A percentile compares a stretch with the other conserved stretches of the same genome.
phyloP scores from a whole-genome alignment of 2,329 filamentous ascomycete species.

The Hypomyces rosellus region DNA sequence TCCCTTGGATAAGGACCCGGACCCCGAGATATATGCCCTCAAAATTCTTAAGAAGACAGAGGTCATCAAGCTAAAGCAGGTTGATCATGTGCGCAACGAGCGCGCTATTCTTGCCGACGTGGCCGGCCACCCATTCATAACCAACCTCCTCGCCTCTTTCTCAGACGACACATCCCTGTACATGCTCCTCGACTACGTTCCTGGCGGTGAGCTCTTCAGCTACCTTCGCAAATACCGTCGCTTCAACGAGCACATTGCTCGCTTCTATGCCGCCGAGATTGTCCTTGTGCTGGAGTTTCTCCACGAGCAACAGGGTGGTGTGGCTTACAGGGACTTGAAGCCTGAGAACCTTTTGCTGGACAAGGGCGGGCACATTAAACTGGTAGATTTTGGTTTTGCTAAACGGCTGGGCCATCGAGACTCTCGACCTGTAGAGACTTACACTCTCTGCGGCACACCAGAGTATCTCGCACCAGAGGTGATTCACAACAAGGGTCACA shows the following conservation, averaged over 20 bases:
- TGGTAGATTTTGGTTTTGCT: constrained; percentile 81
- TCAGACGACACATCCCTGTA: constrained; percentile 73
- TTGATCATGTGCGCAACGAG: constrained; percentile 82
- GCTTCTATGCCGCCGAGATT: constrained; percentile 80
- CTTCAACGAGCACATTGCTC: constrained; percentile 71
- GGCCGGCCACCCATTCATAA: constrained; percentile 78
- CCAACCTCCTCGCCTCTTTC: constrained; percentile 70
- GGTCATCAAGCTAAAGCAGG: constrained; percentile 77
- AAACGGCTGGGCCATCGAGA: constrained; percentile 61
- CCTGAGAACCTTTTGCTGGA: constrained; percentile 78
- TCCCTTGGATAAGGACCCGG: constrained; percentile 26
- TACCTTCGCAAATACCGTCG: constrained; percentile 71
- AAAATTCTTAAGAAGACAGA: constrained; percentile 71
- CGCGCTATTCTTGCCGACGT: constrained; percentile 71
- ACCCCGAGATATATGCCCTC: constrained; percentile 62
- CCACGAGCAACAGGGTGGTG: constrained; percentile 68
- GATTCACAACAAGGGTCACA: constrained; percentile 74
- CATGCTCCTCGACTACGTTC: constrained; percentile 78
- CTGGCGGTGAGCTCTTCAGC: constrained; percentile 78
- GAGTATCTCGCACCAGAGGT: constrained; percentile 82
- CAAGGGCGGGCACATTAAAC: constrained; percentile 69
- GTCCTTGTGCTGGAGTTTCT: constrained; percentile 75
- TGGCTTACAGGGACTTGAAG: constrained; percentile 77
- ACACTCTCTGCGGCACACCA: constrained; percentile 76
- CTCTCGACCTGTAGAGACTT: constrained; percentile 58